Evolutionary conservation across 495 filamentous ascomycete species (phyloP), one percentile per base, ranked within the genome.

Genomic region (Terfezia boudieri): DNA sequence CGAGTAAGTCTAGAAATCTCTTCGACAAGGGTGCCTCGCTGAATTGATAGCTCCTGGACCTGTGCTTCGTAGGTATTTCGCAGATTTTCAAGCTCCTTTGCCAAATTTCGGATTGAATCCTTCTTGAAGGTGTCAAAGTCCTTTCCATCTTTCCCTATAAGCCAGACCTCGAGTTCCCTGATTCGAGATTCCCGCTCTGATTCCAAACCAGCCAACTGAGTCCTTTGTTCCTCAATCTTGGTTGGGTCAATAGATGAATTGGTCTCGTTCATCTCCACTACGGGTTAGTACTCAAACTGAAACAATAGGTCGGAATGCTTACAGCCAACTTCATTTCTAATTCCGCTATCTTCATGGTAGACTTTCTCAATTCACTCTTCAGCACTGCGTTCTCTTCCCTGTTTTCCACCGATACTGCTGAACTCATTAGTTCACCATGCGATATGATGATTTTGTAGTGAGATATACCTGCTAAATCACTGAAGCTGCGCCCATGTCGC

Each of bases 181-280:
- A 99, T 77, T 62, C 94, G 86, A 59, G 95, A 86, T 67, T 99
- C 92, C 26, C 87, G 82, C 68, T 94, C 84, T 1, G 87, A 86
- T 66, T 96, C 89, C 20, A 99, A 72, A 10, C 88, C 83, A n/a
- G 90, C 88, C 62, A 99, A 86, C 1, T 89, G 96, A 57, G 88
- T 93, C 49, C 90, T 77, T 71, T 96, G 96, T 68, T 96, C 87
- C 37, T 82, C 74, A 11, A 99, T 71, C 61, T 87, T 88, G 46
- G 80, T 85, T 12, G 26, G 11, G 62, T 88, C 87, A 35, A 90
- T 75, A 55, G 78, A 81, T 64, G 86, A 85, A 37, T 87, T 84
- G 22, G 82, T 82, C 17, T 82, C 82, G 14, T 77, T 75, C 58
- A 71, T 74, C 58, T 80, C 73, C 37, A 75, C 14, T 46, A 46